Conservation (phyloP, 2,329 filamentous ascomycete species). For the Venturia pyrina region DNA sequence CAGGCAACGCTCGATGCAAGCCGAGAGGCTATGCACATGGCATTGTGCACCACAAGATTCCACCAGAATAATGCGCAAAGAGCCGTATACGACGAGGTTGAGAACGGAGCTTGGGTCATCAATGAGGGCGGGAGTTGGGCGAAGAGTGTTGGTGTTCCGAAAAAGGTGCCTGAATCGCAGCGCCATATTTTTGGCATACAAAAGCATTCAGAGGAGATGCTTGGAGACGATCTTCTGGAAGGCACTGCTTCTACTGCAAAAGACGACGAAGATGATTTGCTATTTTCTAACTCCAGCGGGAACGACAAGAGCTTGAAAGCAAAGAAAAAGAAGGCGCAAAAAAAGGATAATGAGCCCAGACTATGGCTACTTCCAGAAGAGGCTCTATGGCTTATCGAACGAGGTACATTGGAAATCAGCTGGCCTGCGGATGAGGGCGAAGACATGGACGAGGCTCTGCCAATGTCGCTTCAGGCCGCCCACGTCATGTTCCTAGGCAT, state of each 20-base stretch:
- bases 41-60: constrained; percentile 64
- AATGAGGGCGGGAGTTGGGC: constrained; percentile 63
- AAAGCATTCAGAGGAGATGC: constrained; percentile 12
- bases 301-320: neutral
- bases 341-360: constrained; percentile 32
- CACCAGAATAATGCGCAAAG: constrained; percentile 59
- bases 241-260: neutral
- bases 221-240: neutral
- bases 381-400: constrained; percentile 77
- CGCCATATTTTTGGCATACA: constrained; percentile 33
- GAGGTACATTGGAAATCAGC: constrained; percentile 77
- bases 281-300: neutral
- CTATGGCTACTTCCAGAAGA: constrained; percentile 89
- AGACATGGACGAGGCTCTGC: constrained; percentile 50
- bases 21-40: constrained; percentile 79
- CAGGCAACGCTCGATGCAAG: constrained; percentile 68
- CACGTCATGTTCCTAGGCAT: constrained; percentile 75
- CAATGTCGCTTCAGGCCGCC: constrained; percentile 82
- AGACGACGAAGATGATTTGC: constrained; percentile 2
- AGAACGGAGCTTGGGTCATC: constrained; percentile 52
- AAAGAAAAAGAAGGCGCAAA: constrained; percentile 27
- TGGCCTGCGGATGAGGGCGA: constrained; percentile 49
- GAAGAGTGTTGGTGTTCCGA: constrained; percentile 63
- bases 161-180: constrained; percentile 23
- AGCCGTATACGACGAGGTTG: constrained; percentile 64